These are phyloP conservation scores for Fusarium staphyleae DNA, from an alignment of 2,329 filamentous ascomycete genomes.

Conservation along the genomic window DNA sequence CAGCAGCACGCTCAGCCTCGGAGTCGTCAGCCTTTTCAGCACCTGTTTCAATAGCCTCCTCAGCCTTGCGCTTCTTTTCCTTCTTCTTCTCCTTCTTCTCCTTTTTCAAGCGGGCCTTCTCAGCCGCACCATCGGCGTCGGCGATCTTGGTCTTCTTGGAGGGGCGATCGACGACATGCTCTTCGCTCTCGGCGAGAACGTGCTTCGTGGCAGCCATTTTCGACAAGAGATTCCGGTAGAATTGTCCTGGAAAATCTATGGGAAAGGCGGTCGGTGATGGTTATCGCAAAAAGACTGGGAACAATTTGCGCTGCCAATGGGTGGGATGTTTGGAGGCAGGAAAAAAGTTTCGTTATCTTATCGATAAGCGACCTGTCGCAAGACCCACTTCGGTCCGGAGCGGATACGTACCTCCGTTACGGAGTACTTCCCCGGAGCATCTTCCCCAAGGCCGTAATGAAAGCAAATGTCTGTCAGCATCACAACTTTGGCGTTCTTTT, in stretches of 20 bases:
- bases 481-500: no score
- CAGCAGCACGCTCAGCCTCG: slow-evolving; percentile 42
- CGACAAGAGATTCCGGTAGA: not conserved
- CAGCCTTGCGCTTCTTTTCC: slow-evolving; percentile 47
- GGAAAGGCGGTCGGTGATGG: slow-evolving; percentile 23
- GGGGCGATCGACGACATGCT: slow-evolving; percentile 41
- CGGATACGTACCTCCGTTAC: slow-evolving; percentile 22
- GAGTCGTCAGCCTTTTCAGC: slow-evolving; percentile 45
- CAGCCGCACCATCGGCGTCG: slow-evolving; percentile 38
- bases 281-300: slow-evolving; percentile 27
- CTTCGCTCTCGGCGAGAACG: slow-evolving; percentile 48
- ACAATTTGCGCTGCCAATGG: slow-evolving; percentile 29
- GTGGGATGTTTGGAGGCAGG: slow-evolving; percentile 35
- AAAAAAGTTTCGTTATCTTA: slow-evolving; percentile 41
- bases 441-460: no score
- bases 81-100: slow-evolving; percentile 53
- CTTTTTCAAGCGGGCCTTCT: slow-evolving; percentile 50
- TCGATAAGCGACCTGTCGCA: slow-evolving; percentile 40
- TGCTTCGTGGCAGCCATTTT: slow-evolving; percentile 53
- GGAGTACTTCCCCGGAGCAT: no score
- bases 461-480: no score
- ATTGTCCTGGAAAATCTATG: slow-evolving; percentile 4
- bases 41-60: slow-evolving; percentile 32
- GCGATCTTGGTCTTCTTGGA: slow-evolving; percentile 52
- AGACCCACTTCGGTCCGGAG: slow-evolving; percentile 10